Evolutionary conservation across 140 eudicot genomes (phyloP).

Genomic region (Flaveria floridana): DNA sequence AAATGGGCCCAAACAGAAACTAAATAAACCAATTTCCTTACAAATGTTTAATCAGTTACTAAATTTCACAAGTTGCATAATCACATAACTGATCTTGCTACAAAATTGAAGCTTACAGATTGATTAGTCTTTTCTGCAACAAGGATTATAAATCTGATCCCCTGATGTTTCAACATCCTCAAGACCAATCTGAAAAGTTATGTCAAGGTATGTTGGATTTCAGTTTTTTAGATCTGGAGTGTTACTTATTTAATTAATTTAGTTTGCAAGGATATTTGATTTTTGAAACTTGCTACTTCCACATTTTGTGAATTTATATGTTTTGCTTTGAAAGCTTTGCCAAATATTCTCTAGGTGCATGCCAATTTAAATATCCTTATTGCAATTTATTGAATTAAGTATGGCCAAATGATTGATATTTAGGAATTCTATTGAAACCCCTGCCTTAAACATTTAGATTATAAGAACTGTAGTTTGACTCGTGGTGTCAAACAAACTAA

Average conservation of each 20-base stretch:
- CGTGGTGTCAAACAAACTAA: neutral
- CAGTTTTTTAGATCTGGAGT: neutral
- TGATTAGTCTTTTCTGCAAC: conserved; percentile 34
- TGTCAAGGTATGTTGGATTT: neutral
- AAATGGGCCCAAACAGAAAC: conserved; percentile 8
- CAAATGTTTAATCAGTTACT: conserved; percentile 38
- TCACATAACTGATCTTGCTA: conserved; percentile 55
- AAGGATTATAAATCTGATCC: conserved; percentile 44
- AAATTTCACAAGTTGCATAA: conserved; percentile 50
- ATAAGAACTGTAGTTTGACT: neutral
- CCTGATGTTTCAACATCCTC: neutral
- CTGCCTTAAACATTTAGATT: neutral
- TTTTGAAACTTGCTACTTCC: neutral
- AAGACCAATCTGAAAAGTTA: neutral
- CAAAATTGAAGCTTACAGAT: conserved; percentile 42
- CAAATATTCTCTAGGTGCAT: neutral
- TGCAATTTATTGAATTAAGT: neutral
- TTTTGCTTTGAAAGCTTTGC: neutral
- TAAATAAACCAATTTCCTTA: conserved; percentile 36
- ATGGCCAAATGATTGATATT: neutral
- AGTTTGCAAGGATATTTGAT: neutral
- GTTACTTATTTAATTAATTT: neutral
- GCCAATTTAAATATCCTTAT: neutral
- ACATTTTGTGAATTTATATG: neutral
- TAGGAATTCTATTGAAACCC: neutral